phyloP scores from a whole-genome alignment of 495 filamentous ascomycete genomes.

The Annulohypoxylon moriforme region DNA sequence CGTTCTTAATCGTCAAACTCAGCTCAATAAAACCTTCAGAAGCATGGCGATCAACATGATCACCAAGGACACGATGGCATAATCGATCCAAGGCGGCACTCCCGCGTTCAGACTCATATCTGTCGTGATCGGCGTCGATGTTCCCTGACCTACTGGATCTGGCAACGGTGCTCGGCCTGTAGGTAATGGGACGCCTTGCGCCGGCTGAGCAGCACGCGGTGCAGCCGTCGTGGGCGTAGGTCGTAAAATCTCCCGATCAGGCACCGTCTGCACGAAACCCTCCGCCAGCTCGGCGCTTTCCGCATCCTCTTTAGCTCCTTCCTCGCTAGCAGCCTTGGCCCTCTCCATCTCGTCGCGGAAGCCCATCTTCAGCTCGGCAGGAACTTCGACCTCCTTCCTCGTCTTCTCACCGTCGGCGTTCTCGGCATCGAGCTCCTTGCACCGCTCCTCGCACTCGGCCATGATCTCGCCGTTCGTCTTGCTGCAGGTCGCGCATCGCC shows the following conservation, averaged over 20 bases:
- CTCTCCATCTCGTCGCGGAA: conserved; percentile 65
- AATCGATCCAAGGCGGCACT: conserved; percentile 70
- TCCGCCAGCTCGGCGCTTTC: conserved; percentile 59
- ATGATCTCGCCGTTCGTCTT: conserved; percentile 79
- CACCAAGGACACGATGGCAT: conserved; percentile 65
- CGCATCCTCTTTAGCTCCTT: conserved; percentile 40
- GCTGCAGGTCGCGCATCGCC: conserved; percentile 73
- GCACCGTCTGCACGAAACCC: conserved; percentile 61
- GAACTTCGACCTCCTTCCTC: conserved; percentile 63
- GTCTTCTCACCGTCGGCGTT: conserved; percentile 45
- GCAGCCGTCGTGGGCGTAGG: conserved; percentile 20
- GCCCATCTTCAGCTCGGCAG: conserved; percentile 68
- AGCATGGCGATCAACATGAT: conserved; percentile 64
- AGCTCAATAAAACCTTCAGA: conserved; percentile 51
- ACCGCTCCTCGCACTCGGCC: conserved; percentile 69
- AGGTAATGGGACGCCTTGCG: conserved; percentile 49
- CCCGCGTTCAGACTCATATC: conserved; percentile 49
- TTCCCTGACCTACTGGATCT: conserved; percentile 26
- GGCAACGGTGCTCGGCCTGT: conserved; percentile 53
- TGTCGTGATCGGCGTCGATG: conserved; percentile 11
- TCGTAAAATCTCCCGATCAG: conserved; percentile 25
- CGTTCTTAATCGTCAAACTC: conserved; percentile 6
- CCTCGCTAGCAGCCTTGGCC: conserved; percentile 22
- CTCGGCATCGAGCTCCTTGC: conserved; percentile 62
- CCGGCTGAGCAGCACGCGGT: conserved; percentile 33